Base-by-base conservation (phyloP, 352 stramenopile species). In the Peronospora belbahrii region DNA sequence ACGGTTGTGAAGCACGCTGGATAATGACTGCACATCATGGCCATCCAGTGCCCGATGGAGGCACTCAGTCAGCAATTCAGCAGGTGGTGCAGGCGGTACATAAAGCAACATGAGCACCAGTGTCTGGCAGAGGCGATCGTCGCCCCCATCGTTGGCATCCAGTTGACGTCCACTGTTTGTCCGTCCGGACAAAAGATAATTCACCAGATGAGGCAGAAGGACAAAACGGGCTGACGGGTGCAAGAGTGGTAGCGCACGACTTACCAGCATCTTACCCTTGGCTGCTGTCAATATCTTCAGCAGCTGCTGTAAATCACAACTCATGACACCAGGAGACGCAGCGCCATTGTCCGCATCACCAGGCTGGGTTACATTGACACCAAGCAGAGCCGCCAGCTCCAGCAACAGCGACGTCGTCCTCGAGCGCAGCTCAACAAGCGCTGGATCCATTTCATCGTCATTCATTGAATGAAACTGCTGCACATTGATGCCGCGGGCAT, bases 401-500 rank as follows among this genome's bases (percentile, higher is more conserved):
- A 89, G 49, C 31, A 93, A 53, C 40, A 93, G 33, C 31, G 59
- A 66, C 3, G 79, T 87, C 8, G 82, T 93, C 18, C 71, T 69
- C 11, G 58, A 61, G 24, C 82, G 82, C 39, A 93, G 48, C 37
- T 85, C 65, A 1, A 74, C 62, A 2, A 93, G 69, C 24, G 79
- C 66, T 1, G 76, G 72, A 35, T 90, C 82, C 50, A 93, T 88
- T 33, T 82, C 66, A 23, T 62, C 31, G 8, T 68, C 62, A 51
- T 82, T 66, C 65, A 92, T 76, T 22, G 77, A 82, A 49, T 93
- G 82, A 51, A 93, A 93, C 39, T 89, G 73, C 58, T 89, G 78
- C 19, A 91, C 82, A 36, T 91, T 89, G 24, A 93, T 78, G 15
- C 78, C 74, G 15, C 82, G 78, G 6, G 82, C 82, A 37, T 93